Base-by-base conservation (phyloP, 345 rosid species). In the Brassica nigra region DNA sequence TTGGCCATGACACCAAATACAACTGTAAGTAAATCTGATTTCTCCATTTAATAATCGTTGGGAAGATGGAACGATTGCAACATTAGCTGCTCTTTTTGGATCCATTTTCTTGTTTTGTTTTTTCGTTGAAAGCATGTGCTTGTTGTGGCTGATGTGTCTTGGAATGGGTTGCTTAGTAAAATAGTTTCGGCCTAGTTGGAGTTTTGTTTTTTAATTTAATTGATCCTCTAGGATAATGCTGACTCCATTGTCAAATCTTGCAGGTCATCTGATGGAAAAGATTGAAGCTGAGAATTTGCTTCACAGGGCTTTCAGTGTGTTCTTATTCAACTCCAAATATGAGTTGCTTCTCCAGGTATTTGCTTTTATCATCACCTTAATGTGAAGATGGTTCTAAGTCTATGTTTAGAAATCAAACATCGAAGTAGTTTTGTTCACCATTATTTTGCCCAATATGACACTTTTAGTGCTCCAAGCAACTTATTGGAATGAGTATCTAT, bases 201-300 rank as follows among this genome's bases (percentile, higher is more conserved):
- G 18, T 18, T 18, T 18, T 18, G 18, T 18, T 18, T 18, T 18
- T 18, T 18, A 18, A 18, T 18, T 18, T 18, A 18, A 18, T 23
- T 23, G 49, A 42, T 23, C 27, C 27, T 23, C 27, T 23, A 23
- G 27, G 27, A 23, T 23, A 18, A 18, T 18, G 18, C 18, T 18
- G 18, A 18, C 18, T 18, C 18, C 18, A 18, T 18, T 18, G 18
- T 18, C 18, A 18, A 18, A 18, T 18, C 18, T 18, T 18, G 82
- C 89, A 95, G 98, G 99, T 85, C 98, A 95, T 86, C 80, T 95
- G 75, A 88, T 90, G 99, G 98, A 95, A 82, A 95, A 95, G 77
- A 90, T 95, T 66, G 87, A 87, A 82, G 84, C 91, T 76, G 88
- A 84, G 69, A 87, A 89, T 70, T 73, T 90, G 81, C 88, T 95